Base-by-base conservation (phyloP, 2,329 filamentous ascomycete genomes). In the Alternaria postmessia region DNA sequence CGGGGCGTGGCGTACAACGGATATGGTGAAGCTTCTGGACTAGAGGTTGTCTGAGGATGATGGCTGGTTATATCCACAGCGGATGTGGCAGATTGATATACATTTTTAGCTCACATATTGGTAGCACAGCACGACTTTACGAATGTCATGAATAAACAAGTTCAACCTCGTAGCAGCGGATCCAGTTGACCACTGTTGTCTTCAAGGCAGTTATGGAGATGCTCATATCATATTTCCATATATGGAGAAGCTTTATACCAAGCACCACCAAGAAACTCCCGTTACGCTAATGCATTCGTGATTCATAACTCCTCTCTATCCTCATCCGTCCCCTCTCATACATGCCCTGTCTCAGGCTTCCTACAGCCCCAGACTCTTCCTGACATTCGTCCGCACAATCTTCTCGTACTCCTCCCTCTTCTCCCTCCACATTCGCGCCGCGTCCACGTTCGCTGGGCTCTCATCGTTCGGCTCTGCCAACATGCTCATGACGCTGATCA, bases 381-480 rank as follows among this genome's bases (percentile, higher is more conserved):
- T 71, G 0, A 79, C 77, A 62, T 77, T 77, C 75, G 87, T 88
- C 73, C 93, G 84, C 61, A 93, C 94, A 62, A 87, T 84, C 80
- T 86, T 90, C 80, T 92, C 87, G 75, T 97, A 99, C 51, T 94
- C 92, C 61, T 83, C 84, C 56, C 83, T 81, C 73, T 97, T 92
- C 73, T 95, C 92, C 53, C 95, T 87, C 86, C 95, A 91, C 82
- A 97, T 81, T 62, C 91, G 87, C 11, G 94, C 95, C 3, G 95
- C 95, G 82, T 98, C 94, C 28, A 97, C 88, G 76, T 99, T 98
- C 51, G 95, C 95, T 0, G 95, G 93, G 70, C 91, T 94, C 84
- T 98, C 95, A 74, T 96, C 93, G 77, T 99, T 99, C 49, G 95
- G 95, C 73, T 91, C 91, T 65, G 92, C 89, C 66, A 99, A 88